phyloP scores from a whole-genome alignment of 1,139 yeast species.

The Nakaseomyces sp. region DNA sequence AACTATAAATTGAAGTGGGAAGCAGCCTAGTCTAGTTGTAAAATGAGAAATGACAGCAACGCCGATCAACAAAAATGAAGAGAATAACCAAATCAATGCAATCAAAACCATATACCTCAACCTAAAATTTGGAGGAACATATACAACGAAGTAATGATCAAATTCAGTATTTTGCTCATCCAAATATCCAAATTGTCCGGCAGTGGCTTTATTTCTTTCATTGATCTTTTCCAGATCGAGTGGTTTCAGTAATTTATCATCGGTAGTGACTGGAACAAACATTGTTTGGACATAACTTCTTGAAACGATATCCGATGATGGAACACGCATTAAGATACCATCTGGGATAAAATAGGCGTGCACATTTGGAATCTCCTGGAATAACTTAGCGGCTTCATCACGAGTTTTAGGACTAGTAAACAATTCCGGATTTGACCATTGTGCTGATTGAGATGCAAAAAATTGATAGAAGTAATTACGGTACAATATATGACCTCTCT shows the following conservation, averaged over 20 bases:
- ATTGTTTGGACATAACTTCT: conserved; percentile 52
- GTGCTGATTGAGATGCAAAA: conserved; percentile 29
- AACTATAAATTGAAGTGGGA: conserved; percentile 1
- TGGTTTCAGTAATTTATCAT: conserved; percentile 54
- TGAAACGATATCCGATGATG: conserved; percentile 69
- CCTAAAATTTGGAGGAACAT: conserved; percentile 74
- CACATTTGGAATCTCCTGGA: conserved; percentile 35
- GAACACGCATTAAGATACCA: conserved; percentile 80
- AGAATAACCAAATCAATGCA: conserved; percentile 59
- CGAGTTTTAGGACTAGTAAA: conserved; percentile 49
- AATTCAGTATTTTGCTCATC: conserved; percentile 42
- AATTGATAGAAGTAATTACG: conserved; percentile 41
- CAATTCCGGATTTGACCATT: conserved; percentile 43
- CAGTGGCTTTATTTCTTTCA: conserved; percentile 26
- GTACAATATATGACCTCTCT: conserved; percentile 64
- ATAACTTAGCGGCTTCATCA: conserved; percentile 39
- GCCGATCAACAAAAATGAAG: conserved; percentile 42
- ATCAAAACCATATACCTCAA: conserved; percentile 50
- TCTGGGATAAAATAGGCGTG: conserved; percentile 59
- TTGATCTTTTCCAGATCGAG: conserved; percentile 33
- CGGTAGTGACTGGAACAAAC: conserved; percentile 76
- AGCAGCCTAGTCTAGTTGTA: neutral
- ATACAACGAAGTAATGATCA: conserved; percentile 65
- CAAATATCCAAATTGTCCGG: conserved; percentile 47
- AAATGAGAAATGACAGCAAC: conserved; percentile 33